Base-by-base conservation (phyloP, 371 early-diverging fungal genomes). In the Lichtheimia hyalospora region DNA sequence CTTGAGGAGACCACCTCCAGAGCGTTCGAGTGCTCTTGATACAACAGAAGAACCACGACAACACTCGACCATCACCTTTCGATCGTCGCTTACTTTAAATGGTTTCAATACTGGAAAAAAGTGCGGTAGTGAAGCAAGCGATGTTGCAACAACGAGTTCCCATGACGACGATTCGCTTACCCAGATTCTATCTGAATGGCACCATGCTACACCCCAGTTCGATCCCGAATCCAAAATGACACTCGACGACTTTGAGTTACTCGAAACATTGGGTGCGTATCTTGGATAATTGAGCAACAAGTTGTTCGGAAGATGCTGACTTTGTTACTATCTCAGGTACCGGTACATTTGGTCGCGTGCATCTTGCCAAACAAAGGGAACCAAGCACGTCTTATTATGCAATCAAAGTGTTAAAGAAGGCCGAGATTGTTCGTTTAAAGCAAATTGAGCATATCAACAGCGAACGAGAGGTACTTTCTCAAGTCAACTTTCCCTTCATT, bases 391-490 rank as follows among this genome's bases (percentile, higher is more conserved):
- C 44, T 8, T 94, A 81, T 74, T 93, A 89, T 77, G 97, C 98
- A 10, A 90, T 96, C 87, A 97, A 97, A 72, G 93, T 95, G 28
- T 74, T 97, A 60, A 91, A 90, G 66, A 97, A 97, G 71, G 74
- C 85, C 23, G 94, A 95, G 61, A 91, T 97, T 14, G 96, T 97
- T 12, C 85, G 90, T 28, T 81, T 94, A 44, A 93, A 95, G 74
- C 98, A 97, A 70, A 95, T 96, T n/a, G 95, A 97, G 73, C 98
- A 99, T 72, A 93, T 97, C 73, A 93, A 93, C 69, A 94, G 93
- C 63, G 99, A 99, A 70, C 92, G 95, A 72, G 87, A 88, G 54
- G 96, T 98, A 49, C 81, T 99, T 39, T 86, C 89, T 48, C 83
- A 84, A 57, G 87, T 96, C 39, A 83, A 89, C 53, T 92, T 91